Percentiles rank a stretch among this genome's conserved stretches.
phyloP scores from a whole-genome alignment of 1,284 basidiomycete species.

The Malassezia sp. region DNA sequence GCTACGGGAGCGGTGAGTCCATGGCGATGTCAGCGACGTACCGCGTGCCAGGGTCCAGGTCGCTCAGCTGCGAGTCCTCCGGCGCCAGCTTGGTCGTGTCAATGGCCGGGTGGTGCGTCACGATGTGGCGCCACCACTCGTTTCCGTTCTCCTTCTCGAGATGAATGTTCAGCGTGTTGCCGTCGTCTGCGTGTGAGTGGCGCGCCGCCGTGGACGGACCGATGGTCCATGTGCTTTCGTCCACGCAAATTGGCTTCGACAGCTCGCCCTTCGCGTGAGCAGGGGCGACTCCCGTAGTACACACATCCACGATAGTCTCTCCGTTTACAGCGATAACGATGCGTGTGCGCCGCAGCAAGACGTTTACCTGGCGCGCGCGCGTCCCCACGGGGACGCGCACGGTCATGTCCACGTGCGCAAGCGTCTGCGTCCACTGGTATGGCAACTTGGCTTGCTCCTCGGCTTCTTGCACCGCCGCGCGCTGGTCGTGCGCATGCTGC shows the following conservation, averaged over 20 bases:
- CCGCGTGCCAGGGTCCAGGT: conserved; percentile 86
- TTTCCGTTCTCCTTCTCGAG: conserved; percentile 76
- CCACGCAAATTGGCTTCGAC: conserved; percentile 82
- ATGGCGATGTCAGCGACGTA: conserved; percentile 44
- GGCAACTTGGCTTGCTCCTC: conserved; percentile 78
- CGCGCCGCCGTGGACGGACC: conserved; percentile 53
- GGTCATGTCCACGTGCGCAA: conserved; percentile 71
- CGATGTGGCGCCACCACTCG: conserved; percentile 95
- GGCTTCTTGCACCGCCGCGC: conserved; percentile 59
- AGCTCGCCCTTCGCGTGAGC: conserved; percentile 64
- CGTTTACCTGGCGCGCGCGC: conserved; percentile 61
- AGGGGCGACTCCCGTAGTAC: not conserved
- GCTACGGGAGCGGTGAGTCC: conserved; percentile 48
- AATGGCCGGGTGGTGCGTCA: conserved; percentile 89
- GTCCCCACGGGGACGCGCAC: conserved; percentile 79
- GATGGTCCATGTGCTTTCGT: conserved; percentile 94
- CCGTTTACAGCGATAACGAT: conserved; percentile 77
- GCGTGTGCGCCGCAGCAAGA: conserved; percentile 68
- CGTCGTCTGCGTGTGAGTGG: conserved; percentile 58
- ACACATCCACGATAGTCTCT: conserved; percentile 54
- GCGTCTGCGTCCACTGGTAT: conserved; percentile 81
- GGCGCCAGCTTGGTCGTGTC: conserved; percentile 94
- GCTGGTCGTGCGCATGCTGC: conserved; percentile 60
- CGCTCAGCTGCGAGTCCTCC: conserved; percentile 86
- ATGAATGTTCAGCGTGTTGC: conserved; percentile 61